These are phyloP conservation scores for Fusarium pseudograminearum DNA, from an alignment of 2,329 filamentous ascomycete species.

Conservation along the genomic window DNA sequence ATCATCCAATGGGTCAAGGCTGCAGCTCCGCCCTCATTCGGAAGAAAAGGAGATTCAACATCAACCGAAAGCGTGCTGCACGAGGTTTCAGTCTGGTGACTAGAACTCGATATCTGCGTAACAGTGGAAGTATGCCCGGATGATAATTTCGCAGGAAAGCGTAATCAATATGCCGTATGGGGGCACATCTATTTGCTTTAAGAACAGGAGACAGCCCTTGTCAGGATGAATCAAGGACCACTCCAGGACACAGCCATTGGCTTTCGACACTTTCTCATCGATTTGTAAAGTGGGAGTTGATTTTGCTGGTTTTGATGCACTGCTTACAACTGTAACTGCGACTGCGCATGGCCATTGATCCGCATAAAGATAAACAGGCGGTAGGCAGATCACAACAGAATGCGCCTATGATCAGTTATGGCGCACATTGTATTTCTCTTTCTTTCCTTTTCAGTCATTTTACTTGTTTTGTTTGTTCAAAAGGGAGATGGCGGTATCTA, in stretches of 20 bases:
- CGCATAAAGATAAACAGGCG: background rate
- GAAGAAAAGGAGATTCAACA: slow-evolving; percentile 9
- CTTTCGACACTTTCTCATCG: background rate
- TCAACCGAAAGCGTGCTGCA: background rate
- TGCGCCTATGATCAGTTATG: slow-evolving; percentile 1
- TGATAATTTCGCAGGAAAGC: background rate
- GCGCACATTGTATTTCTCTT: background rate
- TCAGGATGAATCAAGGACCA: background rate
- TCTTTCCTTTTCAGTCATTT: background rate
- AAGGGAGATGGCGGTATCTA: background rate
- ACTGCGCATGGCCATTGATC: slow-evolving; percentile 1
- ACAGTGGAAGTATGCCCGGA: background rate
- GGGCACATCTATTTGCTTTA: slow-evolving; percentile 11
- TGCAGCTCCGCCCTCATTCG: background rate
- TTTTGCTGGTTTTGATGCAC: slow-evolving; percentile 4
- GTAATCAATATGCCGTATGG: slow-evolving; percentile 1
- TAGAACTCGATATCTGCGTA: background rate
- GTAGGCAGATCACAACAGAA: background rate
- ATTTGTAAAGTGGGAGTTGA: background rate
- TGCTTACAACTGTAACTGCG: background rate
- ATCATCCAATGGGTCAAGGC: slow-evolving; percentile 24
- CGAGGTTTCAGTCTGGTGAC: slow-evolving; percentile 13
- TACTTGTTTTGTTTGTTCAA: background rate
- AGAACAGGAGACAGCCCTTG: slow-evolving; percentile 11
- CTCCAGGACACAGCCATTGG: slow-evolving; percentile 3